Percentiles rank a stretch among this genome's conserved stretches.
These are phyloP conservation scores for Daldinia concentrica DNA, from an alignment of 495 filamentous ascomycete species.

Conservation along the genomic window DNA sequence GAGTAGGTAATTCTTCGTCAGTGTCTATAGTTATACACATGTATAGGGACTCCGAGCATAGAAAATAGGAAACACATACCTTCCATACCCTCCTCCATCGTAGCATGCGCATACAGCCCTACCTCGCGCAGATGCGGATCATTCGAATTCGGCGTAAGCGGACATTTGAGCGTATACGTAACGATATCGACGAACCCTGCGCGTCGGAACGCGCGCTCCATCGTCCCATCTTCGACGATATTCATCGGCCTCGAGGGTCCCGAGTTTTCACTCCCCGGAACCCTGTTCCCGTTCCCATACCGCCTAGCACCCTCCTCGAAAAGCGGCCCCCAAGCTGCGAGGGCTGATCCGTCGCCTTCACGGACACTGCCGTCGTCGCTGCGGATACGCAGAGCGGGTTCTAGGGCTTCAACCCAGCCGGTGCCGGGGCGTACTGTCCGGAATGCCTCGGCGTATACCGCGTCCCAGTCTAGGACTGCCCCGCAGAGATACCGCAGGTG, in stretches of 20 bases:
- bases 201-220: not conserved
- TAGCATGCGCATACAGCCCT: constrained; percentile 45
- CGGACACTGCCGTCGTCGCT: not conserved
- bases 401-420: not conserved
- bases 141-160: constrained; percentile 60
- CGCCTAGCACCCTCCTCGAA: not conserved
- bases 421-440: not conserved
- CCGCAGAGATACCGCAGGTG: constrained; percentile 64
- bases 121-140: constrained; percentile 60
- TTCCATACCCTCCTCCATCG: constrained; percentile 45
- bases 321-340: not conserved
- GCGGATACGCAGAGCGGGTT: not conserved
- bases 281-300: not conserved
- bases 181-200: not conserved
- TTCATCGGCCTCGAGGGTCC: not conserved
- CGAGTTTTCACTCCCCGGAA: not conserved
- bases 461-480: constrained; percentile 59
- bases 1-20: not conserved
- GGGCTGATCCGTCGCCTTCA: not conserved
- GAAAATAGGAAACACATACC: constrained; percentile 22
- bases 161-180: constrained; percentile 57
- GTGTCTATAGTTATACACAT: not conserved
- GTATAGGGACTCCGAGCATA: not conserved
- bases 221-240: not conserved
- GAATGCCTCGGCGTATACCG: not conserved